A percentile compares a stretch with the other conserved stretches of the same genome.
Conservation (phyloP, 768 basidiomycete species). For the Mycena metata region DNA sequence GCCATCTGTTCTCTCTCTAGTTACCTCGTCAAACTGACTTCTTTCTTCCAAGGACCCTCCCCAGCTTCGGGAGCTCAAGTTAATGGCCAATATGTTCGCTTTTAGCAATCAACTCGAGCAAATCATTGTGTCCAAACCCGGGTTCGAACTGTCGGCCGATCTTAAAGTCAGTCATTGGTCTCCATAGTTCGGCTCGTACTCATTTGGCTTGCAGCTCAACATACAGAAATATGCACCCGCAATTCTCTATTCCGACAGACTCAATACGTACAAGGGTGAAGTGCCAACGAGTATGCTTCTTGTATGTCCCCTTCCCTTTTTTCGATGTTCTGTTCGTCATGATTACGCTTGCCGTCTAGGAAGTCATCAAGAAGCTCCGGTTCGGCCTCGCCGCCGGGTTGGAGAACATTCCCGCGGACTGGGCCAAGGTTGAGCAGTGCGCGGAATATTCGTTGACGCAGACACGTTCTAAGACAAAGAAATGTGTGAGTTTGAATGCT, state of each 20-base stretch:
- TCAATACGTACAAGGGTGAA: slow-evolving; percentile 3
- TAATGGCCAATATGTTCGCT: slow-evolving; percentile 1
- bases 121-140: slow-evolving; percentile 13
- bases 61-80: slow-evolving; percentile 5
- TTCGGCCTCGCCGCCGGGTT: background rate
- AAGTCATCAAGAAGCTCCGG: slow-evolving; percentile 7
- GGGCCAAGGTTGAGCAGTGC: slow-evolving; percentile 4
- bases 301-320: no score
- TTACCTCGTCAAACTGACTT: slow-evolving; percentile 8
- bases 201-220: slow-evolving; percentile 12
- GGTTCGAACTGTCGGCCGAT: slow-evolving; percentile 10
- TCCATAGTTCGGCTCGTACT: background rate
- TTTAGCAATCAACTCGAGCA: slow-evolving; percentile 9
- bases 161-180: slow-evolving; percentile 13
- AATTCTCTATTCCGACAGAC: background rate
- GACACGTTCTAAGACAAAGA: slow-evolving; percentile 1
- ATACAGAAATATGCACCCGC: slow-evolving; percentile 23
- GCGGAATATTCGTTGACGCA: background rate
- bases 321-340: no score
- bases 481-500: background rate
- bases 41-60: slow-evolving; percentile 8
- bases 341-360: no score
- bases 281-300: no score
- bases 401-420: background rate
- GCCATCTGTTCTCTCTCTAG: no score